Conservation (phyloP, 768 basidiomycete genomes). For the Rhizopogon vinicolor region DNA sequence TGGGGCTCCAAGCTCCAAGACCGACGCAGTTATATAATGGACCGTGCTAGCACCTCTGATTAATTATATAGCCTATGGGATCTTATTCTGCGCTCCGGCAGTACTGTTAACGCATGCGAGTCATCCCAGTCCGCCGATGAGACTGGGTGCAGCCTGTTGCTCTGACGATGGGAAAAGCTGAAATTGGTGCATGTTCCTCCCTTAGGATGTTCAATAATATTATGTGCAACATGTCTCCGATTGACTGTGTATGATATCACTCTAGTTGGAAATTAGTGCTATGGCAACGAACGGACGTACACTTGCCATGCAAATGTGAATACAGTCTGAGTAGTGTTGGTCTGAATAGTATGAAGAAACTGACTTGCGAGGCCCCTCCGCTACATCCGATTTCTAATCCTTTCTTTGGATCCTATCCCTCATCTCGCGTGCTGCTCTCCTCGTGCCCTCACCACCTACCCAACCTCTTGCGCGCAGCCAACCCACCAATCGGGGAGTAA, state of each 20-base stretch:
- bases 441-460: conserved; percentile 69
- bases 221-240: no score
- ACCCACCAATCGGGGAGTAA: conserved; percentile 81
- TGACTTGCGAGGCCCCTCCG: background rate
- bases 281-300: background rate
- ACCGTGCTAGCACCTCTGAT: no score
- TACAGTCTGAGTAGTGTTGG: background rate
- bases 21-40: no score
- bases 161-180: no score
- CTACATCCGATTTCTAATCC: background rate
- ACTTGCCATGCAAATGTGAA: background rate
- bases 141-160: no score
- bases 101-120: no score
- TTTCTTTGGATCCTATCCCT: conserved; percentile 27
- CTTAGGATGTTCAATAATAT: no score
- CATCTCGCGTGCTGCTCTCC: conserved; percentile 50
- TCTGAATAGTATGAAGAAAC: background rate
- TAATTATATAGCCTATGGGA: no score
- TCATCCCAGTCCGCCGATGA: no score
- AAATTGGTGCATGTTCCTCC: no score
- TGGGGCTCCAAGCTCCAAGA: no score
- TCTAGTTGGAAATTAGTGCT: background rate
- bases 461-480: conserved; percentile 83
- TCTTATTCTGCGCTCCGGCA: no score
- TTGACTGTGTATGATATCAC: background rate